A percentile compares a stretch with the other conserved stretches of the same genome.
Evolutionary conservation across 805 yeast genomes (phyloP).

Genomic region (Yarrowia sp.): DNA sequence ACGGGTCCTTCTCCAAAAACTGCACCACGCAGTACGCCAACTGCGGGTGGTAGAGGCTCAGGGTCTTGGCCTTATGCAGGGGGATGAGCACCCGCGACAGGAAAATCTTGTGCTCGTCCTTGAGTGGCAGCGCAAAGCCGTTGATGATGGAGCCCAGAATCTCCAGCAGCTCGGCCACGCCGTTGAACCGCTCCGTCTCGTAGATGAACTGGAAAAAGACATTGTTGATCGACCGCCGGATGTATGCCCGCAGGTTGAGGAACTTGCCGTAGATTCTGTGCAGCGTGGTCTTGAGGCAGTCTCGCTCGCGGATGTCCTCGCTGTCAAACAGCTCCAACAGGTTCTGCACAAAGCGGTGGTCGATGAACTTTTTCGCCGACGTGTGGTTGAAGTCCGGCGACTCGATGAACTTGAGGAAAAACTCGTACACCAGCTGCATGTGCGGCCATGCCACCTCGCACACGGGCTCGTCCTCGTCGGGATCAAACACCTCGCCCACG

Average conservation of each 20-base stretch:
- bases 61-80: conserved; percentile 86
- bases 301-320: conserved; percentile 96
- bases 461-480: conserved; percentile 98
- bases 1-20: conserved; percentile 92
- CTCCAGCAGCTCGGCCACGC: conserved; percentile 92
- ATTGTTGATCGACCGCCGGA: conserved; percentile 88
- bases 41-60: conserved; percentile 94
- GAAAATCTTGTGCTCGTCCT: conserved; percentile 95
- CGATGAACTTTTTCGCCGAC: conserved; percentile 90
- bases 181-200: conserved; percentile 95
- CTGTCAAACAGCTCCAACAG: conserved; percentile 90
- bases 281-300: conserved; percentile 90
- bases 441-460: conserved; percentile 98
- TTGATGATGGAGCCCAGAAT: conserved; percentile 95
- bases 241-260: conserved; percentile 84
- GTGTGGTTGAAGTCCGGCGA: conserved; percentile 94
- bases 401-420: conserved; percentile 89
- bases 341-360: conserved; percentile 82
- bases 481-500: conserved; percentile 93
- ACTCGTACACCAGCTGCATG: conserved; percentile 95
- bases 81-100: conserved; percentile 87
- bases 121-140: conserved; percentile 96
- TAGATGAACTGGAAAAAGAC: conserved; percentile 92
- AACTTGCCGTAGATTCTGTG: conserved; percentile 97
- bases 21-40: conserved; percentile 96